Evolutionary conservation across 768 basidiomycete species (phyloP), one percentile per base, ranked within the genome.

Genomic region (Naganishia antarctica): DNA sequence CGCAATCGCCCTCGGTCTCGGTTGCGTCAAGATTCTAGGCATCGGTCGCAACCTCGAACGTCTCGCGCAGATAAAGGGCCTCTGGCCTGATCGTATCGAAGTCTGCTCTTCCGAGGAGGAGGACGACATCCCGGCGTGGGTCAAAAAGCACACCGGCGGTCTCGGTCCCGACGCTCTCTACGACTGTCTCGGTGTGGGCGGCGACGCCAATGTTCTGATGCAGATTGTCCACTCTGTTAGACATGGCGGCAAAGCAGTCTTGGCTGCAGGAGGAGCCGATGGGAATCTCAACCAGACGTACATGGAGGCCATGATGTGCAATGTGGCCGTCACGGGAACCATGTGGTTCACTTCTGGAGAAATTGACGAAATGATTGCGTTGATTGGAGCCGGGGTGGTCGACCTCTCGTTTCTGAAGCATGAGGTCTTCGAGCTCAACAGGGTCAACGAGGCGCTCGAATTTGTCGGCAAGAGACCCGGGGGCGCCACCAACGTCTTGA

Each of bases 401-500:
- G 68, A 68, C 58, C 34, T 63, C 21, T 62, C 50, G 16, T 68
- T 41, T 37, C 50, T 68, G 41, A 29, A 65, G 44, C 41, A 57
- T 32, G 61, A 65, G 37, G 3, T 0, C 7, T 68, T 65, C 64
- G 9, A 37, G 18, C 61, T 68, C 3, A 60, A 63, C 15, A 13
- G 61, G 45, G 68, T 66, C 16, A 68, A 68, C 49, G 65, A 65
- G 47, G 68, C 68, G n/a, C 28, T 68, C 37, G 44, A 62, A 15
- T 57, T 49, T 44, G 68, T 65, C 0, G 64, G 64, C 7, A 59
- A 66, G 25, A 26, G 68, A 25, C 68, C 65, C 8, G 68, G 68
- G 9, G 68, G 68, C 7, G n/a, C n/a, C 26, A 64, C 62, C 21
- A 68, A 68, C 41, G 61, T 68, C 43, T 37, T 37, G 34, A 37